Base-by-base conservation (phyloP, 1,284 basidiomycete genomes). In the Uromyces viciae-fabae region DNA sequence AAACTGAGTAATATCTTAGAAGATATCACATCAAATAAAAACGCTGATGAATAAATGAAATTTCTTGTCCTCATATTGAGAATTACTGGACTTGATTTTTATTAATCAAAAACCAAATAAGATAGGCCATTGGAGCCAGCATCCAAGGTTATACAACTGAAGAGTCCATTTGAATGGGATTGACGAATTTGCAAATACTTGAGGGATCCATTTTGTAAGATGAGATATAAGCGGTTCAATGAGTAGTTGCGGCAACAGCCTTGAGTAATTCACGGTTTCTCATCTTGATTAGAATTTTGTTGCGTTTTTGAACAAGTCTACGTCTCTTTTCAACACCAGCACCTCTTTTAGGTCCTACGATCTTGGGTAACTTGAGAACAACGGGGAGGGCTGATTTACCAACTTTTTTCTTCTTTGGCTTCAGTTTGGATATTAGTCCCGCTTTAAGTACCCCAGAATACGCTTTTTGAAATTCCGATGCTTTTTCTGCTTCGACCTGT, bases 321-420 rank as follows among this genome's bases (percentile, higher is more conserved):
- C 68, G 68, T 25, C 68, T 43, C 5, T 43, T 38, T 71, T 71
- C 68, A 9, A 71, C 68, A 43, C 68, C 68, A 2, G 68, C 22
- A 25, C 68, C 68, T 49, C 68, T 49, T 40, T 71, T 71, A 22
- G 68, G 68, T 19, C 68, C 68, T 0, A 71, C 68, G 43, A 71
- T 71, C 43, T 71, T 71, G 3, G 68, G 68, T 28, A 71, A 49
- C 19, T 28, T 46, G 68, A 71, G 42, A 4, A 33, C 28, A 43
- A 3, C 43, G 3, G 25, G 0, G 15, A 43, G 19, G 3, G 68
- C 43, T 1, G 68, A 49, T 49, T 71, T 71, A 1, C 42, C 68
- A 7, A 31, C 42, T 71, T 71, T 71, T 28, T 71, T 71, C 42
- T 71, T 71, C 68, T 71, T 71, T 7, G 68, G 68, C 42, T 71